Base-by-base conservation (phyloP, 2,329 filamentous ascomycete species). In the Xylaria sp. region DNA sequence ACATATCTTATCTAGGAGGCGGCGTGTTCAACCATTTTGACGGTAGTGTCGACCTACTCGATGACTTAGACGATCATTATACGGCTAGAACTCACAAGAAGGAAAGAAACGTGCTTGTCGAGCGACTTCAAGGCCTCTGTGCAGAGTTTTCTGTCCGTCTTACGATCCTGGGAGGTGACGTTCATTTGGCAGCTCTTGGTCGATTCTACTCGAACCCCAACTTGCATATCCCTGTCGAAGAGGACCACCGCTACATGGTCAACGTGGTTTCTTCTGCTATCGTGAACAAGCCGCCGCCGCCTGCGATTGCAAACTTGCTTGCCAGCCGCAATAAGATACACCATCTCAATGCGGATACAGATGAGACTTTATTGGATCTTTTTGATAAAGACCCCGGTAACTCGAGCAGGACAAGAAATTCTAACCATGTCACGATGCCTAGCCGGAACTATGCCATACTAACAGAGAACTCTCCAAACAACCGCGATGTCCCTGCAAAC, bases 61-160 rank as follows among this genome's bases (percentile, higher is more conserved):
- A 98, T 78, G 94, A 97, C 74, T 85, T 97, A 23, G 95, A 98
- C 79, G 96, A 99, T 79, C 96, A 99, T 78, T 98, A 98, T 84
- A 98, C 95, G 1, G 93, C 94, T 6, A 90, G 90, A 71, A 94
- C 94, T 60, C 95, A 98, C 85, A 98, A 98, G 82, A 87, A 89
- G 68, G 95, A 98, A 84, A 92, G 95, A 54, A 90, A 90, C 66
- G 85, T 89, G 48, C 85, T 98, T 52, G 86, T 99, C 49, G 88
- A 94, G 75, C 89, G 92, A 73, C 85, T 99, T 48, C 96, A 99
- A 81, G 87, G 90, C 48, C 86, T 98, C 56, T 92, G 94, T 39
- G 90, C 92, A 2, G 92, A 94, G 74, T 96, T 94, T 78, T 97
- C 94, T 2, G 89, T 97, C 20, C 92, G 96, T 62, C 87, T 98